Base-by-base conservation (phyloP, 163 green algal genomes). In the Volvox carteri region DNA sequence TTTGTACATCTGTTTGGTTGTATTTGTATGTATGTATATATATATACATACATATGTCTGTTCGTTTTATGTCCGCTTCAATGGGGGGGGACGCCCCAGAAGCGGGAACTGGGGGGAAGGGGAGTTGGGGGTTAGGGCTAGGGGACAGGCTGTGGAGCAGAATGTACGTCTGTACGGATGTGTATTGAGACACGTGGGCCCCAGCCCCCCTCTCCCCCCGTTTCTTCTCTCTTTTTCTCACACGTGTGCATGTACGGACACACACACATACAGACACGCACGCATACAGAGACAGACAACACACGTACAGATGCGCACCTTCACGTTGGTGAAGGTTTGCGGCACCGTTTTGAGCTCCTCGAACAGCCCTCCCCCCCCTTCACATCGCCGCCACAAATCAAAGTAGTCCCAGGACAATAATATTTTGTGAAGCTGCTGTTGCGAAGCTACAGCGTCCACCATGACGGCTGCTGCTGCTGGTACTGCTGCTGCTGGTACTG, bases 381-480 rank as follows among this genome's bases (percentile, higher is more conserved):
- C 87, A 70, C 83, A 75, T 0, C 35, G 37, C 4, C 90, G 60
- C 37, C 91, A 94, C 28, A 98, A 79, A 1, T 96, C 91, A 78
- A 94, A 98, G 86, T 97, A 98, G 88, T 98, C 95, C 96, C 96
- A 98, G 9, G 92, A 90, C 44, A 98, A 91, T 37, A 98, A 25
- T 23, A 95, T 94, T 23, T 93, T 93, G 60, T 97, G 93, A 77
- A 98, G 91, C 73, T 90, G 52, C 6, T 90, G 58, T 7, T 87
- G 90, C 1, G 92, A 89, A 0, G 70, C 91, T 19, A 89, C 79
- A 0, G 89, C 86, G 79, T 96, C 92, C 72, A 95, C 90, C 90
- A 92, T 92, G 68, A 23, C 62, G 56, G 56, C 21, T 35, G 54
- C 52, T 0, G 21, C 7, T 14, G 44, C 23, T 48, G 44, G n/a